Evolutionary conservation across 345 rosid species (phyloP), one percentile per base, ranked within the genome.

Genomic region (Viola odorata): DNA sequence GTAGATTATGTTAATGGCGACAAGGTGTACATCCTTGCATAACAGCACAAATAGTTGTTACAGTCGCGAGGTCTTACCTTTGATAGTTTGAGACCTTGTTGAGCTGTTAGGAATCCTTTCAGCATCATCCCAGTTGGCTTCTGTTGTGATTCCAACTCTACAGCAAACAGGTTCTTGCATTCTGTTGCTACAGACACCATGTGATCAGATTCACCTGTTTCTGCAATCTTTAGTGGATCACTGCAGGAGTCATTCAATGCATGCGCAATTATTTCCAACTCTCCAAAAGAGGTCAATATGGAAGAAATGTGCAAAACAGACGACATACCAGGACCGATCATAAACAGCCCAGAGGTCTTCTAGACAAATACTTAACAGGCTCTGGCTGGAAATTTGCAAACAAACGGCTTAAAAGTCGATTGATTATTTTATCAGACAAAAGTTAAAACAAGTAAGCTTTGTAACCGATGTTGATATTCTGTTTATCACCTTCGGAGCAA

Each of bases 291-390:
- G 40, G 7, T 50, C 57, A 32, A 66, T 14, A 45, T 51, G 11
- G 32, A 37, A 66, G 16, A 3, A 45, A 11, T 3, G 12, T 38
- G 45, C 17, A 12, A 37, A 15, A 59, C 7, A 55, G 37, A 61
- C 45, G 60, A 45, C 74, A 55, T 76, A 86, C 89, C 85, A 57
- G 49, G 78, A 78, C 77, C 73, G 70, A 70, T 78, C 85, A 68
- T 86, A 82, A 62, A 80, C 85, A 13, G 84, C 87, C 76, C 82
- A 77, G 69, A 81, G 80, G 72, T 83, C 87, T 59, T 86, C 92
- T 70, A 84, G 71, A 58, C 85, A 86, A 51, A 62, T 39, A 37
- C 78, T 70, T 41, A 86, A 65, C 39, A 84, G 73, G 57, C 79
- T 75, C 67, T 86, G 87, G 75, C 92, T 86, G 84, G 67, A 70